Evolutionary conservation across 352 stramenopile genomes (phyloP).

Genomic region (Phytopythium cucurbitacearum): DNA sequence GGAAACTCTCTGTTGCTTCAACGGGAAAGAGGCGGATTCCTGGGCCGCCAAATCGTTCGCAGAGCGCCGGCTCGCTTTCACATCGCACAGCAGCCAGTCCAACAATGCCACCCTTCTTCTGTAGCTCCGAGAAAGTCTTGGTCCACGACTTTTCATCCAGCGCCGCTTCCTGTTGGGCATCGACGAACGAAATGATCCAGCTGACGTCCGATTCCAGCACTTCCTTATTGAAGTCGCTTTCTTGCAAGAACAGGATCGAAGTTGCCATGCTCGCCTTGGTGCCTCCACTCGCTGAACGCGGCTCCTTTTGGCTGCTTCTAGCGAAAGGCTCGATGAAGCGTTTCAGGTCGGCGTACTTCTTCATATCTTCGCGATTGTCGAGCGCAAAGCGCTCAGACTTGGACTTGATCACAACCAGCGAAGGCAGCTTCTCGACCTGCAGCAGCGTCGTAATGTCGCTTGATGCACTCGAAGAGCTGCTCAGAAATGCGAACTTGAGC

Average conservation of each 20-base stretch:
- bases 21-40: slow-evolving; percentile 54
- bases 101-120: slow-evolving; percentile 63
- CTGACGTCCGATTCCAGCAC: slow-evolving; percentile 45
- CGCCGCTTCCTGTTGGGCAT: slow-evolving; percentile 23
- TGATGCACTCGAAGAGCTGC: slow-evolving; percentile 22
- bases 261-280: slow-evolving; percentile 14
- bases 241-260: slow-evolving; percentile 35
- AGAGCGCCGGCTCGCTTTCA: slow-evolving; percentile 34
- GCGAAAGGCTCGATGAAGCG: slow-evolving; percentile 45
- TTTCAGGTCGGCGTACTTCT: slow-evolving; percentile 52
- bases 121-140: slow-evolving; percentile 39
- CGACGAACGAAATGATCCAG: slow-evolving; percentile 67
- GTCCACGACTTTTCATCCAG: slow-evolving; percentile 37
- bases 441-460: slow-evolving; percentile 28
- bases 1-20: slow-evolving; percentile 15
- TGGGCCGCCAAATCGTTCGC: slow-evolving; percentile 42
- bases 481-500: slow-evolving; percentile 52
- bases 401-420: slow-evolving; percentile 44
- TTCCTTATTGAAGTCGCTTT: slow-evolving; percentile 42
- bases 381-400: slow-evolving; percentile 24
- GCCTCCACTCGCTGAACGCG: slow-evolving; percentile 2
- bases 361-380: slow-evolving; percentile 34
- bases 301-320: slow-evolving; percentile 7
- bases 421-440: slow-evolving; percentile 31
- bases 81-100: slow-evolving; percentile 51